These are phyloP conservation scores for Malassezia yamatoensis DNA, from an alignment of 1,284 basidiomycete genomes.

Conservation along the genomic window DNA sequence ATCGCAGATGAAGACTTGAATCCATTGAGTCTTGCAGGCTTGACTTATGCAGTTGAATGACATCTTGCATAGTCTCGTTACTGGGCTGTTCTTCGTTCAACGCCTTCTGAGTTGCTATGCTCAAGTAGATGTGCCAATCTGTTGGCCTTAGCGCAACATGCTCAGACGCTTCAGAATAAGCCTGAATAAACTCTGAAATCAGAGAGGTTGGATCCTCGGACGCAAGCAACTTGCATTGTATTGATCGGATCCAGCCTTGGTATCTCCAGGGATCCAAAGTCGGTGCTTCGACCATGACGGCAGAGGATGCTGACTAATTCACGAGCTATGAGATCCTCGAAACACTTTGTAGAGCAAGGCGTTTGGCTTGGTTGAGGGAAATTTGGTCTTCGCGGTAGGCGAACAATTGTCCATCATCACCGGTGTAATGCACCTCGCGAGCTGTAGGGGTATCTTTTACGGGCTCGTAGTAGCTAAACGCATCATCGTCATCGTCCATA, in stretches of 20 bases:
- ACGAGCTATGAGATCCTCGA: slow-evolving; percentile 1
- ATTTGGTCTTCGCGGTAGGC: slow-evolving; percentile 41
- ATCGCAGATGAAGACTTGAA: slow-evolving; percentile 18
- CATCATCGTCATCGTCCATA: slow-evolving; percentile 30
- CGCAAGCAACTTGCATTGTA: slow-evolving; percentile 10
- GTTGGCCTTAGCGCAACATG: slow-evolving; percentile 6
- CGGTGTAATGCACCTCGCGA: slow-evolving; percentile 33
- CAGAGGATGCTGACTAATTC: slow-evolving; percentile 2
- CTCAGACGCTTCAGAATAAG: background rate
- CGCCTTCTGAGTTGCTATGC: background rate
- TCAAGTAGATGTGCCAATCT: slow-evolving; percentile 19
- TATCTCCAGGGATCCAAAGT: slow-evolving; percentile 17
- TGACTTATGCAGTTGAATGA: slow-evolving; percentile 24
- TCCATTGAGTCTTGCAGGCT: slow-evolving; percentile 13
- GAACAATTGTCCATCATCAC: slow-evolving; percentile 41
- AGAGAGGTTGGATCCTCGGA: background rate
- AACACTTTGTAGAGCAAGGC: slow-evolving; percentile 4
- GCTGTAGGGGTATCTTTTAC: slow-evolving; percentile 18
- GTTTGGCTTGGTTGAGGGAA: slow-evolving; percentile 35
- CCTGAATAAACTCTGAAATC: background rate
- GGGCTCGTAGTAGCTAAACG: slow-evolving; percentile 18
- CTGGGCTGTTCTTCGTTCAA: background rate
- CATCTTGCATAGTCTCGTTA: background rate
- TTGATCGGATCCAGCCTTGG: slow-evolving; percentile 1
- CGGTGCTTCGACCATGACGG: slow-evolving; percentile 4